Evolutionary conservation across 2,329 filamentous ascomycete genomes (phyloP).

Genomic region (Myrmaecium sp.): DNA sequence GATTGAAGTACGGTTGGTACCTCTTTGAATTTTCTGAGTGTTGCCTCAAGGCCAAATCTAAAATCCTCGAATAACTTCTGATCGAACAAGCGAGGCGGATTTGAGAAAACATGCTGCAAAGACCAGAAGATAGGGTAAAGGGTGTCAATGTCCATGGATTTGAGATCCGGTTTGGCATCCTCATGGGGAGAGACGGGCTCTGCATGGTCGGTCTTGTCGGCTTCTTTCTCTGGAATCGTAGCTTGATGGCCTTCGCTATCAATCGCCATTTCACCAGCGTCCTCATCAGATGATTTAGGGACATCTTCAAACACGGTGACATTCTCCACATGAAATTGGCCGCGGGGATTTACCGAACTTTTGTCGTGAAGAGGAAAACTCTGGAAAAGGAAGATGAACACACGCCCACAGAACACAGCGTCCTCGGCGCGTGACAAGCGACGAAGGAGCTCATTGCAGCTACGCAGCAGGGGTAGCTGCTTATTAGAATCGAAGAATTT

Average conservation of each 20-base stretch:
- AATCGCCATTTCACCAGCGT: slow-evolving; percentile 46
- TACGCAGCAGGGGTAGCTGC: slow-evolving; percentile 74
- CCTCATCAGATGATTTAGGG: slow-evolving; percentile 17
- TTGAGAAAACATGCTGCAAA: slow-evolving; percentile 78
- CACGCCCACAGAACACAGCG: slow-evolving; percentile 88
- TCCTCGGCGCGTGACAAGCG: slow-evolving; percentile 90
- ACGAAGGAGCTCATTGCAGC: slow-evolving; percentile 88
- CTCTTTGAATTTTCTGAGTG: slow-evolving; percentile 58
- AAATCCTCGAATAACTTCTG: slow-evolving; percentile 47
- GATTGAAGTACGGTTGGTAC: slow-evolving; percentile 52
- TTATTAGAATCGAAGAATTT: slow-evolving; percentile 47
- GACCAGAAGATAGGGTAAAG: slow-evolving; percentile 93
- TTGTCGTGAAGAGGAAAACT: slow-evolving; percentile 93
- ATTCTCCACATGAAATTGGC: slow-evolving; percentile 93
- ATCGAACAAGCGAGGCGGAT: slow-evolving; percentile 71
- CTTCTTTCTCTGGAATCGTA: slow-evolving; percentile 13
- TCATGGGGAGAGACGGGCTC: slow-evolving; percentile 25
- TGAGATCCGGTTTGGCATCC: slow-evolving; percentile 27
- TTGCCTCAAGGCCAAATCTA: slow-evolving; percentile 44
- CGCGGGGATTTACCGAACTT: slow-evolving; percentile 89
- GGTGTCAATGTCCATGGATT: slow-evolving; percentile 45
- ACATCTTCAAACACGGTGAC: slow-evolving; percentile 65
- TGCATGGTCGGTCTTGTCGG: slow-evolving; percentile 29
- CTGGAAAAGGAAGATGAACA: slow-evolving; percentile 98
- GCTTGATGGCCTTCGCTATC: slow-evolving; percentile 29